These are phyloP conservation scores for Salvia sclarea DNA, from an alignment of 305 asterid genomes.

Conservation along the genomic window DNA sequence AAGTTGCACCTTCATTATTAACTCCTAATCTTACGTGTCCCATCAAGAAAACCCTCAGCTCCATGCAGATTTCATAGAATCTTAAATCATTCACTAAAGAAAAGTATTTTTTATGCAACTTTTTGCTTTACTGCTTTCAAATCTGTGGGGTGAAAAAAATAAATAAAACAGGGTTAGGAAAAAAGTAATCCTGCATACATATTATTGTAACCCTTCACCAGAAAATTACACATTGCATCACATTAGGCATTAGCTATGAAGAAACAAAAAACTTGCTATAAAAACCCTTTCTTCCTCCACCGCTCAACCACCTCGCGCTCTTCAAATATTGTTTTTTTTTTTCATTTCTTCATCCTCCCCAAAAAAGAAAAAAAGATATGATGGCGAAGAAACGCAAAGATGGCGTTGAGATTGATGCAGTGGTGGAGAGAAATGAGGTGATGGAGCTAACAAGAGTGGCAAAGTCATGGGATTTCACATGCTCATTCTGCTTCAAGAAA, in stretches of 20 bases:
- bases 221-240: slow-evolving; percentile 29
- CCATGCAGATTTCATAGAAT: slow-evolving; percentile 43
- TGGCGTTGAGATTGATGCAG: background rate
- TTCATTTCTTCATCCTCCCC: background rate
- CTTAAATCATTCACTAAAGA: slow-evolving; percentile 24
- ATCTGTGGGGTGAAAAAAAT: background rate
- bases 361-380: background rate
- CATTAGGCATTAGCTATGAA: slow-evolving; percentile 26
- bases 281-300: slow-evolving; percentile 35
- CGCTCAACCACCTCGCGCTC: slow-evolving; percentile 42
- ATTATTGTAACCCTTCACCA: slow-evolving; percentile 31
- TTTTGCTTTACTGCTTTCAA: slow-evolving; percentile 10
- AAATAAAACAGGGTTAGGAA: background rate
- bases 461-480: slow-evolving; percentile 52
- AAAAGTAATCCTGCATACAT: background rate
- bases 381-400: slow-evolving; percentile 35
- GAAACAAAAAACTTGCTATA: slow-evolving; percentile 37
- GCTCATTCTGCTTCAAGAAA: slow-evolving; percentile 58
- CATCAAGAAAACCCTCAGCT: slow-evolving; percentile 27
- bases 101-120: slow-evolving; percentile 13
- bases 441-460: slow-evolving; percentile 39
- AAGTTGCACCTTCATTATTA: slow-evolving; percentile 20
- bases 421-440: slow-evolving; percentile 32
- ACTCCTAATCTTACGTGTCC: slow-evolving; percentile 36
- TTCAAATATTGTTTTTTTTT: background rate